Conservation (phyloP, 495 filamentous ascomycete genomes). For the Talaromyces adpressus region DNA sequence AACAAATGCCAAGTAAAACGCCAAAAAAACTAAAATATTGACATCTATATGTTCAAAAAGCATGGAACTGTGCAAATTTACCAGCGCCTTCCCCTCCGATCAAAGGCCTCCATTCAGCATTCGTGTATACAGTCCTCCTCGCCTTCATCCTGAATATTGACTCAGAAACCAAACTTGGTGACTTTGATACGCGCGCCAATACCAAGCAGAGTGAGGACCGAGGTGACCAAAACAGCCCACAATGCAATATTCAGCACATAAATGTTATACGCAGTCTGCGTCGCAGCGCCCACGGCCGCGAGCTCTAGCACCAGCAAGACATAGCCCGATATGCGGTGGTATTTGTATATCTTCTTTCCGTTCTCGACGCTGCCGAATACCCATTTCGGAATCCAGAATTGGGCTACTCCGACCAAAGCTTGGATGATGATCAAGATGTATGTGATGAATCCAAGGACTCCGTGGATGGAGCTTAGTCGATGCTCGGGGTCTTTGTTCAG, state of each 20-base stretch:
- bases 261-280: slow-evolving; percentile 62
- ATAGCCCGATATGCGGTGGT: slow-evolving; percentile 79
- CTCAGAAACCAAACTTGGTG: slow-evolving; percentile 65
- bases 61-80: neutral
- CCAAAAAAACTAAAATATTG: neutral
- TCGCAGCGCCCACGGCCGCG: slow-evolving; percentile 68
- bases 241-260: slow-evolving; percentile 57
- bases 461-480: slow-evolving; percentile 75
- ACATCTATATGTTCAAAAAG: neutral
- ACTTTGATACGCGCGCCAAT: slow-evolving; percentile 73
- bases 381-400: slow-evolving; percentile 57
- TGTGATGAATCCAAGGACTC: slow-evolving; percentile 71
- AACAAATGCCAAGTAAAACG: neutral
- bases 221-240: slow-evolving; percentile 60
- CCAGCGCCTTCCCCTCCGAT: neutral
- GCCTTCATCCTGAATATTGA: neutral
- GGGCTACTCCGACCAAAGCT: slow-evolving; percentile 68
- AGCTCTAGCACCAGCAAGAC: slow-evolving; percentile 59
- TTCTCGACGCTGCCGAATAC: slow-evolving; percentile 72
- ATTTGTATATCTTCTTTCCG: slow-evolving; percentile 81
- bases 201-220: slow-evolving; percentile 57
- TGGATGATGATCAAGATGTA: slow-evolving; percentile 65
- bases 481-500: slow-evolving; percentile 64
- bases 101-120: neutral
- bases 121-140: neutral